Evolutionary conservation across 805 yeast species (phyloP).

Genomic region (Candida wancherniae): DNA sequence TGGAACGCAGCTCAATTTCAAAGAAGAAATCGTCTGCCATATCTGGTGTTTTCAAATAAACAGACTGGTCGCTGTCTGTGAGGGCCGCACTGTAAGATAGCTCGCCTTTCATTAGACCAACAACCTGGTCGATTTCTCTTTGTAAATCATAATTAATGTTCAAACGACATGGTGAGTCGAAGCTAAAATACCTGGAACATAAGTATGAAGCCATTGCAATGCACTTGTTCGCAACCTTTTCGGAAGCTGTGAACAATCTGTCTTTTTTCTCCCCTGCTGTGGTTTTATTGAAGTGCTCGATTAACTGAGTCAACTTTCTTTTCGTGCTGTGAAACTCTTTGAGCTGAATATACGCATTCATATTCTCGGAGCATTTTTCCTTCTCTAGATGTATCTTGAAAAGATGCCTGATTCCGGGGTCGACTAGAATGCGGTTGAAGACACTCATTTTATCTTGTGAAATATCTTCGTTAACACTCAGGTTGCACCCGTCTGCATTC

Average conservation of each 20-base stretch:
- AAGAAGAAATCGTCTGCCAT: slow-evolving; percentile 4
- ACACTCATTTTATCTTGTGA: slow-evolving; percentile 1
- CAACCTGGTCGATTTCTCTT: slow-evolving; percentile 36
- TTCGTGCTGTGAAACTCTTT: slow-evolving; percentile 47
- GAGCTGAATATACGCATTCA: slow-evolving; percentile 65
- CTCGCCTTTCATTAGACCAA: slow-evolving; percentile 14
- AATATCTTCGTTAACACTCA: too few relatives aligned
- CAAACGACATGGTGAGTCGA: slow-evolving; percentile 63
- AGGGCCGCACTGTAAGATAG: slow-evolving; percentile 2
- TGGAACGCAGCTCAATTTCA: slow-evolving; percentile 2
- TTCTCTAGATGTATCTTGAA: slow-evolving; percentile 62
- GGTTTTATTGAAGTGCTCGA: slow-evolving; percentile 8
- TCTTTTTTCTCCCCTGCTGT: slow-evolving; percentile 15
- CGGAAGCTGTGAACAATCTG: slow-evolving; percentile 10
- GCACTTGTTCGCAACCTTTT: slow-evolving; percentile 46
- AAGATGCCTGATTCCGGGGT: slow-evolving; percentile 70
- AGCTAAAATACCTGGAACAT: slow-evolving; percentile 59
- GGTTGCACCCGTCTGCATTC: too few relatives aligned
- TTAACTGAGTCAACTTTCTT: slow-evolving; percentile 37
- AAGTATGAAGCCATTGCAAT: slow-evolving; percentile 59
- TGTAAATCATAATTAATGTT: slow-evolving; percentile 59
- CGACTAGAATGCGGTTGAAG: slow-evolving; percentile 45
- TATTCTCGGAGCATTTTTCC: slow-evolving; percentile 68
- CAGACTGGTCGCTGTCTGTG: slow-evolving; percentile 8
- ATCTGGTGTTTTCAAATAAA: slow-evolving; percentile 13